These are phyloP conservation scores for Trichoderma gamsii DNA, from an alignment of 495 filamentous ascomycete species.

Conservation along the genomic window DNA sequence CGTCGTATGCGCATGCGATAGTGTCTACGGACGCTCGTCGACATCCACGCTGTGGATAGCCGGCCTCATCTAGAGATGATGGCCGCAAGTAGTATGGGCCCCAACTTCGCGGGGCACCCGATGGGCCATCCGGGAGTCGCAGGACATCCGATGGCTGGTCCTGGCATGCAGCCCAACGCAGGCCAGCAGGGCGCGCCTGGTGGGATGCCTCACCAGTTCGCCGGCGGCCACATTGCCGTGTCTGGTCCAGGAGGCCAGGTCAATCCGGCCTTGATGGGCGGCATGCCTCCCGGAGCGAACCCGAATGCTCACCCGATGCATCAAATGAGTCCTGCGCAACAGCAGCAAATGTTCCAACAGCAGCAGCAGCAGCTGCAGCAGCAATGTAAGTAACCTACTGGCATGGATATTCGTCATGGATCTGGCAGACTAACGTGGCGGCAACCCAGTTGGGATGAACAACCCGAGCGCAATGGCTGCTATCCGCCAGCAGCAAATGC, in stretches of 20 bases:
- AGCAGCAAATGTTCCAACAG: slow-evolving; percentile 58
- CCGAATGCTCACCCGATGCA: slow-evolving; percentile 74
- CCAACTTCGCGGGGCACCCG: slow-evolving; percentile 59
- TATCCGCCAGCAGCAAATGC: slow-evolving; percentile 41
- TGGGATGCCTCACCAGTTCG: slow-evolving; percentile 63
- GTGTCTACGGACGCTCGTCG: slow-evolving; percentile 31
- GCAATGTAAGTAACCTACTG: neutral
- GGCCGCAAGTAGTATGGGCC: slow-evolving; percentile 61
- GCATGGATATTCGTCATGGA: neutral
- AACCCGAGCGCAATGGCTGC: slow-evolving; percentile 44
- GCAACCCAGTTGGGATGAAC: slow-evolving; percentile 36
- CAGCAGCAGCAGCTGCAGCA: slow-evolving; percentile 44
- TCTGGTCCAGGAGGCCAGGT: slow-evolving; percentile 76
- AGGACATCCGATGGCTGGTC: slow-evolving; percentile 62
- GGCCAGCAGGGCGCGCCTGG: slow-evolving; percentile 62
- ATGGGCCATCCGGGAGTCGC: slow-evolving; percentile 68
- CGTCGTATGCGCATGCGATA: slow-evolving; percentile 40
- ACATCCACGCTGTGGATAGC: slow-evolving; percentile 48
- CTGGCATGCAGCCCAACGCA: slow-evolving; percentile 53
- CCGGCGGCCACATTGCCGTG: slow-evolving; percentile 68
- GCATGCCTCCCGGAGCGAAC: slow-evolving; percentile 68
- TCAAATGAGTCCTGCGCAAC: slow-evolving; percentile 62
- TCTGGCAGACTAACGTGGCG: slow-evolving; percentile 18
- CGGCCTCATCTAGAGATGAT: slow-evolving; percentile 48
- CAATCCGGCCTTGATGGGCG: slow-evolving; percentile 70